Percentiles rank a stretch among this genome's conserved stretches.
These are phyloP conservation scores for Ganoderma lucidum DNA, from an alignment of 1,284 basidiomycete genomes.

Conservation along the genomic window DNA sequence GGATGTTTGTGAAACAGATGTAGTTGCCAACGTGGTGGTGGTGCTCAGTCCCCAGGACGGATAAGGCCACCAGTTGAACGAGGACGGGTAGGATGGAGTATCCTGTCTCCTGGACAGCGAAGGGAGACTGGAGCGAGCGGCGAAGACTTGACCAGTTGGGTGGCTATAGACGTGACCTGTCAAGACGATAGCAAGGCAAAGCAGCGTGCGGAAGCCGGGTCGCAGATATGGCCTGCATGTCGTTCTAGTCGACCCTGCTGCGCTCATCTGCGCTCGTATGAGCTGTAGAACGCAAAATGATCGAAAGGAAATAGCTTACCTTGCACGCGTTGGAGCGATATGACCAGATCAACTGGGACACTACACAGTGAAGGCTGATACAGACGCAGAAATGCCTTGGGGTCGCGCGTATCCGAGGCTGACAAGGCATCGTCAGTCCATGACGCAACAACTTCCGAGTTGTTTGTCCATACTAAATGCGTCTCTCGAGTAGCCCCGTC, in stretches of 20 bases:
- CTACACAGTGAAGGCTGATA: neutral
- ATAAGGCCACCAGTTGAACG: constrained; percentile 39
- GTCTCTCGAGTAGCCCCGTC: neutral
- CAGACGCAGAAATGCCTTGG: neutral
- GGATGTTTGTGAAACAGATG: neutral
- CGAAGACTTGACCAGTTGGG: neutral
- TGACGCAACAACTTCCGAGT: neutral
- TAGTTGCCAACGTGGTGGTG: neutral
- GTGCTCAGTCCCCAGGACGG: constrained; percentile 25
- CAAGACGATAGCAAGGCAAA: constrained; percentile 7
- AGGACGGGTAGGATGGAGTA: constrained; percentile 22
- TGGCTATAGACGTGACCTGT: constrained; percentile 6
- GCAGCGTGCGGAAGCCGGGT: neutral
- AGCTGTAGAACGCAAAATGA: neutral
- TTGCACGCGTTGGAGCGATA: neutral
- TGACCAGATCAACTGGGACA: neutral
- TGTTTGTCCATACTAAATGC: neutral
- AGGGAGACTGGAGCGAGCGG: neutral
- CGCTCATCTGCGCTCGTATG: neutral
- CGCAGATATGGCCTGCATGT: constrained; percentile 9
- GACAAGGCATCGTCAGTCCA: neutral
- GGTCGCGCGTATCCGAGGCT: neutral
- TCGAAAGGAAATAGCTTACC: neutral
- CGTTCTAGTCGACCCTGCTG: neutral
- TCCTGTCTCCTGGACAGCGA: constrained; percentile 19